Percentiles rank a stretch among this genome's conserved stretches.
Conservation (phyloP, 805 yeast genomes). For the Candida fluviatilis region DNA sequence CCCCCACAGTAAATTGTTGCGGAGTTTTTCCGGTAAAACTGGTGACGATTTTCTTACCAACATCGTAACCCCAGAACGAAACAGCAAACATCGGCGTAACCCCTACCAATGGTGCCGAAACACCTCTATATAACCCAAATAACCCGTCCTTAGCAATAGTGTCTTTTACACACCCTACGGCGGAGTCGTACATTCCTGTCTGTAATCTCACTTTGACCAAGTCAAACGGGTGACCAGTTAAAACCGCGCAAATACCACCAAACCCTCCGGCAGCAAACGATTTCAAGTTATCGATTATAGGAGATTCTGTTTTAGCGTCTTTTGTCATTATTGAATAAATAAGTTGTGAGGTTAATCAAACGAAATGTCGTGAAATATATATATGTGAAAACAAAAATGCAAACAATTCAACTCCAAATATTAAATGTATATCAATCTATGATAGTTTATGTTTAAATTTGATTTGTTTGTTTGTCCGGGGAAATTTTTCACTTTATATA, state of each 20-base stretch:
- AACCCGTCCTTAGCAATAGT: conserved; percentile 75
- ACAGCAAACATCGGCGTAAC: conserved; percentile 99
- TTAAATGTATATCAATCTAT: background rate
- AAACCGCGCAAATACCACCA: conserved; percentile 93
- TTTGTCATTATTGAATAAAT: conserved; percentile 31
- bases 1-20: conserved; percentile 52
- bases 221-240: conserved; percentile 97
- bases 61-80: conserved; percentile 96
- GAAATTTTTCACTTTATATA: conserved; percentile 1
- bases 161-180: conserved; percentile 62
- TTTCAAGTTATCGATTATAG: conserved; percentile 67
- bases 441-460: background rate
- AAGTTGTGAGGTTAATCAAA: background rate
- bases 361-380: background rate
- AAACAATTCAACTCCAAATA: no score
- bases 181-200: conserved; percentile 65
- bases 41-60: conserved; percentile 76
- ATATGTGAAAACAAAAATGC: background rate
- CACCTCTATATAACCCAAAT: conserved; percentile 86
- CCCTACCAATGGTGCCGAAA: conserved; percentile 89
- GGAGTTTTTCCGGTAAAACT: conserved; percentile 34
- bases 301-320: conserved; percentile 30
- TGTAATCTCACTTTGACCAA: conserved; percentile 88
- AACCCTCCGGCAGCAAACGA: conserved; percentile 92
- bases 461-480: no score